Conservation (phyloP, 148 eudicot genomes). For the Vaccinium vitisidaea region DNA sequence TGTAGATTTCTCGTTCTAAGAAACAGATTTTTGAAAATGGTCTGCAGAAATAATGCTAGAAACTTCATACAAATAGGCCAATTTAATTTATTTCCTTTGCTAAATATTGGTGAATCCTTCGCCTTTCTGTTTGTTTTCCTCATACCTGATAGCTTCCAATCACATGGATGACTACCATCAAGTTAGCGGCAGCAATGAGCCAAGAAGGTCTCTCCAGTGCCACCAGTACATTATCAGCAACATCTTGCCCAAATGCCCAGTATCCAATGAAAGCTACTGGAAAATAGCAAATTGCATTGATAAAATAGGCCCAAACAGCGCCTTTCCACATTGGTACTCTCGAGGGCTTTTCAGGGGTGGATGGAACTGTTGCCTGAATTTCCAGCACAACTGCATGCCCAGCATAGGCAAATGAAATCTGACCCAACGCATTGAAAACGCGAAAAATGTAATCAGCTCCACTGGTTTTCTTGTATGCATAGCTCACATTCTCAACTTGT, state of each 20-base stretch:
- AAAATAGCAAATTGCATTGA: conserved; percentile 82
- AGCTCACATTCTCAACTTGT: conserved; percentile 59
- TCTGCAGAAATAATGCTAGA: too few species aligned
- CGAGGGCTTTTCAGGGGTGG: conserved; percentile 80
- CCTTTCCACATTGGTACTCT: conserved; percentile 83
- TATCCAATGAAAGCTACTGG: conserved; percentile 86
- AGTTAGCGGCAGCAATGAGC: conserved; percentile 94
- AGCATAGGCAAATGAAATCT: conserved; percentile 76
- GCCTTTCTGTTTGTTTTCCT: neutral
- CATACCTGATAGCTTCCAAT: conserved; percentile 89
- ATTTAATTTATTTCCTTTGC: neutral
- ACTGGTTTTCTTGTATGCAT: conserved; percentile 68
- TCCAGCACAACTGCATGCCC: conserved; percentile 85
- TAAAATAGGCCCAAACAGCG: conserved; percentile 65
- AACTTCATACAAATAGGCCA: too few species aligned
- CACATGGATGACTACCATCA: conserved; percentile 93
- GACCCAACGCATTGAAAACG: conserved; percentile 80
- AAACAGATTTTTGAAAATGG: too few species aligned
- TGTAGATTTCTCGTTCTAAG: too few species aligned
- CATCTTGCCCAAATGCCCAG: conserved; percentile 89
- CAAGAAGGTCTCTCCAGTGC: conserved; percentile 69
- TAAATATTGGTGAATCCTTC: neutral
- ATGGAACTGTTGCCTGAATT: conserved; percentile 91
- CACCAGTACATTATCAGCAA: conserved; percentile 75
- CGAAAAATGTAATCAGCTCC: conserved; percentile 57